Conservation (phyloP, 345 rosid species). For the Pseudoturritis turrita region DNA sequence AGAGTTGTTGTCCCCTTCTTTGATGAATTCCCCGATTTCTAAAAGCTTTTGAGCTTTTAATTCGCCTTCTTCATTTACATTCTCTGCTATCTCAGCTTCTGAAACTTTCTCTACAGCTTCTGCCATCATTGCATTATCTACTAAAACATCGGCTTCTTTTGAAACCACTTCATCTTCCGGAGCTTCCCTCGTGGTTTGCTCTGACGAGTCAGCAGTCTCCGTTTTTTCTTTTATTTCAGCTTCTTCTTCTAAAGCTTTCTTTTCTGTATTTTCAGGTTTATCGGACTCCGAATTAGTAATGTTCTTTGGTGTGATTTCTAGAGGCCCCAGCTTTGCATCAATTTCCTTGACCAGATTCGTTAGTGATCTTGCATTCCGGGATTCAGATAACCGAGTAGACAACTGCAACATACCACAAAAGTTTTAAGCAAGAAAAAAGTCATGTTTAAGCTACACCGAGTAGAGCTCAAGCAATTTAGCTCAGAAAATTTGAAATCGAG, state of each 20-base stretch:
- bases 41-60: conserved; percentile 24
- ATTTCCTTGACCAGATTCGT: conserved; percentile 50
- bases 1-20: conserved; percentile 24
- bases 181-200: conserved; percentile 1
- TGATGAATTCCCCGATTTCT: conserved; percentile 20
- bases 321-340: conserved; percentile 65
- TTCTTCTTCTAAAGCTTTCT: conserved; percentile 18
- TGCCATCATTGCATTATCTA: background rate
- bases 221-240: conserved; percentile 18
- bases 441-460: background rate
- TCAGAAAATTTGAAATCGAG: background rate
- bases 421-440: background rate
- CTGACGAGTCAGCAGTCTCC: background rate
- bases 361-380: conserved; percentile 53
- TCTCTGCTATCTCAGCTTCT: conserved; percentile 28
- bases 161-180: conserved; percentile 1
- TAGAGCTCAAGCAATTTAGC: background rate
- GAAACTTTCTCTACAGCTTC: conserved; percentile 19
- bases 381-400: conserved; percentile 39
- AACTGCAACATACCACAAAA: conserved; percentile 37
- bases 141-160: background rate
- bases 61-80: conserved; percentile 21
- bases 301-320: conserved; percentile 33
- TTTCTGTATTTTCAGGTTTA: conserved; percentile 1
- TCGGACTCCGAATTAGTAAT: background rate